Evolutionary conservation across 345 rosid species (phyloP), one percentile per base, ranked within the genome.

Genomic region (Atalantia buxifolia): DNA sequence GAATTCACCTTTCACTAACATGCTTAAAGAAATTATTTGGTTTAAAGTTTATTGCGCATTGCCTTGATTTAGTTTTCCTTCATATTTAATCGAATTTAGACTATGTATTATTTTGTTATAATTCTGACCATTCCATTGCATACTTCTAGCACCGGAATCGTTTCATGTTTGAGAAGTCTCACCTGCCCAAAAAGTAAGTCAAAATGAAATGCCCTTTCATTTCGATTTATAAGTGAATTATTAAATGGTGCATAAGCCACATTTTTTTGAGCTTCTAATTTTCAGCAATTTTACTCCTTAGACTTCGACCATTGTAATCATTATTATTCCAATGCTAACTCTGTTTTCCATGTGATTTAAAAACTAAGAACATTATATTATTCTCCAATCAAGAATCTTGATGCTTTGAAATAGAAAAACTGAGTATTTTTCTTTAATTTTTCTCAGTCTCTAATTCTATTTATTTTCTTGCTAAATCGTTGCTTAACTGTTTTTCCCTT

Each of bases 111-210:
- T 30, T 2, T 13, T 59, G 28, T 16, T 31, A 42, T 45, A 18
- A 31, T 65, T 59, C 33, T 76, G 18, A 76, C 63, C 30, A n/a
- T 38, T 33, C 14, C 48, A 4, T 75, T 50, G 59, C 60, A 35
- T 25, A 13, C 16, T 74, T 35, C 25, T 71, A 59, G 69, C 69
- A 80, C 72, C 18, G 74, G 81, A 57, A 65, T 62, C 1, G 63
- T 45, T 25, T 12, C 81, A 25, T 84, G 87, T 65, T 81, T 79
- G 61, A 68, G 70, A 64, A 59, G 33, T 53, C 19, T 9, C 74
- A 0, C 0, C 12, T 84, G 89, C 80, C 71, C 64, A 2, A 72
- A 38, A 72, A 16, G 87, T 88, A 83, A 83, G 81, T 76, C 36
- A 65, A 73, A 36, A 8, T 70, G 35, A 24, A 28, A 38, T 28